Evolutionary conservation across 495 filamentous ascomycete genomes (phyloP), one percentile per base, ranked within the genome.

Genomic region (Trichoderma erinaceum): DNA sequence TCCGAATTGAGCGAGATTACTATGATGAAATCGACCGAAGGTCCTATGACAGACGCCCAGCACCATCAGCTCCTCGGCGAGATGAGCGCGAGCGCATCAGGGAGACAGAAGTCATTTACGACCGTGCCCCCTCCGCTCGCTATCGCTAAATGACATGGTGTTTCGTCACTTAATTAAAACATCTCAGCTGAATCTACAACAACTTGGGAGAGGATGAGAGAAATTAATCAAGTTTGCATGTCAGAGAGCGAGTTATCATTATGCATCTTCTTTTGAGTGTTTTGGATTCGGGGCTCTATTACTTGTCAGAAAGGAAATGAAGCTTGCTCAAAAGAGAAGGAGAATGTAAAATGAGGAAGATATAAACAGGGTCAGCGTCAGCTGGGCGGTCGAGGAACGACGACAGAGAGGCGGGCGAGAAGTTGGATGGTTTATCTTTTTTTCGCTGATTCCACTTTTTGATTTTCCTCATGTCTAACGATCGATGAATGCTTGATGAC

Each of bases 1-100:
- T 61, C 27, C 56, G 56, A 61, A 12, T 96, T 69, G 85, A 97
- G 79, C 84, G 92, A 63, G 85, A 87, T 68, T 82, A 29, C 56
- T 61, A 61, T 25, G 56, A 61, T 4, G 56, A 61, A 0, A 56
- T 25, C 16, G 56, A 61, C 27, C 56, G 56, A 32, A 18, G 56
- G 56, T 21, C 23, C 56, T 61, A 61, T 18, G 56, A 61, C 25
- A 61, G 56, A 32, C 56, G 56, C 23, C 15, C 56, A 38, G 35
- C 35, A 38, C 35, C 35, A 38, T 7, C 35, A 29, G 23, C 56
- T 12, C 56, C 56, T 32, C 56, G 56, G 10, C 56, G 56, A 12
- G 56, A 61, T 25, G 56, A 61, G 10, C 50, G 50, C 69, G 85
- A 88, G 69, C 73, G 84, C n/a, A 75, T 87, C 56, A 76, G 85